These are phyloP conservation scores for Erysimum cheiri DNA, from an alignment of 441 rosid genomes.

Conservation along the genomic window DNA sequence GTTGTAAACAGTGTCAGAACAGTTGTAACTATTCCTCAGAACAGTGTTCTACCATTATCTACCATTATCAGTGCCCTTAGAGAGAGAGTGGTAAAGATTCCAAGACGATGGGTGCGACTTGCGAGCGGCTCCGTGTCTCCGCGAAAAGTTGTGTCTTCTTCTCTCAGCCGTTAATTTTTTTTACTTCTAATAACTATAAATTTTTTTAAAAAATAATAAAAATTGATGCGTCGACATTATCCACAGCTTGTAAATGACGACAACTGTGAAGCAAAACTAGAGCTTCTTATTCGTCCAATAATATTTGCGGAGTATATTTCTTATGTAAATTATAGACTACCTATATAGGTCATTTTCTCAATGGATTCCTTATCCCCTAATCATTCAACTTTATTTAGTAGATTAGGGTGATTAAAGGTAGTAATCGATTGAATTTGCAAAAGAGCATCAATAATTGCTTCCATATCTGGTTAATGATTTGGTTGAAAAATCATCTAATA, in stretches of 20 bases:
- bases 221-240: constrained; percentile 28
- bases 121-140: constrained; percentile 68
- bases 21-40: too few species aligned
- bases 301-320: neutral
- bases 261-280: constrained; percentile 18
- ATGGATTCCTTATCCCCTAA: neutral
- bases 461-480: constrained; percentile 6
- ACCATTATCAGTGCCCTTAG: too few species aligned
- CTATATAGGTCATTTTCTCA: neutral
- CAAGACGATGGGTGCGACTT: constrained; percentile 56
- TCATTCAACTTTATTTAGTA: constrained; percentile 16
- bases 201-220: neutral
- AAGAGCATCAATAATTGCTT: constrained; percentile 27
- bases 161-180: constrained; percentile 36
- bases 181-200: neutral
- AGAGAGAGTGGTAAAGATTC: constrained; percentile 48
- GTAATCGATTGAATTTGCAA: constrained; percentile 14
- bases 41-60: too few species aligned
- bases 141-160: constrained; percentile 49
- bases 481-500: neutral
- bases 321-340: too few species aligned
- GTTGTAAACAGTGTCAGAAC: too few species aligned
- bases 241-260: constrained; percentile 24
- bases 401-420: neutral
- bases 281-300: constrained; percentile 11